A percentile compares a stretch with the other conserved stretches of the same genome.
Conservation (phyloP, 2,329 filamentous ascomycete species). For the Talaromyces islandicus region DNA sequence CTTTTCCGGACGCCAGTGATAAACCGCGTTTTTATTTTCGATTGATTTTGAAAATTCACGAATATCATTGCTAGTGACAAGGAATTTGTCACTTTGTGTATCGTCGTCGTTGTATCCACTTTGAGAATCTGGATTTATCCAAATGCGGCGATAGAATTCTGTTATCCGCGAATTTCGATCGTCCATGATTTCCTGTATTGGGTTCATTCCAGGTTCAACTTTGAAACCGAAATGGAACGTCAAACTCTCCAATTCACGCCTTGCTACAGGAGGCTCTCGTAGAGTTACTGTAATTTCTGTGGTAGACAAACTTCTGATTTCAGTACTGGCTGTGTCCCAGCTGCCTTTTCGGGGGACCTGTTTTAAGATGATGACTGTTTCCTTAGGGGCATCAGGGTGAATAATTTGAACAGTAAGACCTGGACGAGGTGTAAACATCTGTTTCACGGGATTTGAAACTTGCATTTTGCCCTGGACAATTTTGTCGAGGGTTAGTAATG, state of each 20-base stretch:
- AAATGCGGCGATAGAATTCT: conserved; percentile 96
- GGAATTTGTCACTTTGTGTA: background rate
- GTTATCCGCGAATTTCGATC: conserved; percentile 96
- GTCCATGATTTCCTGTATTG: conserved; percentile 93
- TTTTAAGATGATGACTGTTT: conserved; percentile 52
- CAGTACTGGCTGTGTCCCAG: background rate
- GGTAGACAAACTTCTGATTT: background rate
- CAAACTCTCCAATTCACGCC: conserved; percentile 84
- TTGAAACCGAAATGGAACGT: conserved; percentile 75
- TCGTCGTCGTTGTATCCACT: background rate
- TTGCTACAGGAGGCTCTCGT: background rate
- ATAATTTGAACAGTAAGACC: conserved; percentile 85
- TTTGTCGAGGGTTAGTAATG: conserved; percentile 86
- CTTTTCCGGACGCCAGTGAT: conserved; percentile 59
- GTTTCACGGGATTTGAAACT: conserved; percentile 90
- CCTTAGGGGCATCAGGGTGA: conserved; percentile 71
- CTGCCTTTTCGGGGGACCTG: background rate
- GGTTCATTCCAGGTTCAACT: conserved; percentile 54
- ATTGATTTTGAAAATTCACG: background rate
- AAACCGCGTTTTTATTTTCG: background rate
- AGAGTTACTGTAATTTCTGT: background rate
- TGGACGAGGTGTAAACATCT: conserved; percentile 78
- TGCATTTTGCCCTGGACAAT: conserved; percentile 96
- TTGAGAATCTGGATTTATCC: conserved; percentile 82
- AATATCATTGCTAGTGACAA: background rate